Percentiles rank a stretch among this genome's conserved stretches.
Conservation (phyloP, 768 basidiomycete species). For the Tephrocybe sp. region DNA sequence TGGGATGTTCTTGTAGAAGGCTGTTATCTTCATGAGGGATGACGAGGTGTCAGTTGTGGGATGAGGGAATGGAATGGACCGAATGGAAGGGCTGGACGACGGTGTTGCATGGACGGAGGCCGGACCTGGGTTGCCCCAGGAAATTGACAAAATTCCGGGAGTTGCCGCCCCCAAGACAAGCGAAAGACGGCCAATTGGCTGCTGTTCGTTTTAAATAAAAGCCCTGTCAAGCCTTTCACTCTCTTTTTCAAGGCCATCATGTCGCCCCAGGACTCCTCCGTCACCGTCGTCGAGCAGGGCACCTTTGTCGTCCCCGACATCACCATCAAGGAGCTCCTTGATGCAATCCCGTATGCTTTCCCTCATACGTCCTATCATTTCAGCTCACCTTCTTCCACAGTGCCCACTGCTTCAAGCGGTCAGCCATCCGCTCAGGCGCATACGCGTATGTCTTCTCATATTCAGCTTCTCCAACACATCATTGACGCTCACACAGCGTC, state of each 20-base stretch:
- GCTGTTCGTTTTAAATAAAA: constrained; percentile 12
- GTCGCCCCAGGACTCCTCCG: constrained; percentile 30
- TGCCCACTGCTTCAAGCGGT: constrained; percentile 87
- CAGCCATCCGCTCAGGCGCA: constrained; percentile 70
- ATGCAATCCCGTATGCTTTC: constrained; percentile 71
- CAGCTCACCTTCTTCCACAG: constrained; percentile 33
- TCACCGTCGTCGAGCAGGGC: constrained; percentile 50
- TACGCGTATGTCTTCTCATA: constrained; percentile 60
- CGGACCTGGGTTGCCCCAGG: constrained; percentile 11
- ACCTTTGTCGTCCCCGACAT: constrained; percentile 76
- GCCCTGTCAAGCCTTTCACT: constrained; percentile 7
- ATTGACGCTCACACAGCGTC: constrained; percentile 36
- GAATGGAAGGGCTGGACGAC: no score
- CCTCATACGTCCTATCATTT: neutral
- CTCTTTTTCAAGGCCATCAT: constrained; percentile 22
- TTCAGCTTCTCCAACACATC: neutral
- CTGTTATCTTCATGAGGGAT: neutral
- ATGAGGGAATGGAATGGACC: neutral
- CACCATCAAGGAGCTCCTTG: constrained; percentile 82
- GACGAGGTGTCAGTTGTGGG: neutral
- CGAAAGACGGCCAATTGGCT: neutral
- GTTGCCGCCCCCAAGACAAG: constrained; percentile 16
- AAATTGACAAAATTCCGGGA: constrained; percentile 11
- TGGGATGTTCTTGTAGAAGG: neutral
- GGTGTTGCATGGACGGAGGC: no score